phyloP scores from a whole-genome alignment of 768 basidiomycete species.

The Leucocoprinus sp. region DNA sequence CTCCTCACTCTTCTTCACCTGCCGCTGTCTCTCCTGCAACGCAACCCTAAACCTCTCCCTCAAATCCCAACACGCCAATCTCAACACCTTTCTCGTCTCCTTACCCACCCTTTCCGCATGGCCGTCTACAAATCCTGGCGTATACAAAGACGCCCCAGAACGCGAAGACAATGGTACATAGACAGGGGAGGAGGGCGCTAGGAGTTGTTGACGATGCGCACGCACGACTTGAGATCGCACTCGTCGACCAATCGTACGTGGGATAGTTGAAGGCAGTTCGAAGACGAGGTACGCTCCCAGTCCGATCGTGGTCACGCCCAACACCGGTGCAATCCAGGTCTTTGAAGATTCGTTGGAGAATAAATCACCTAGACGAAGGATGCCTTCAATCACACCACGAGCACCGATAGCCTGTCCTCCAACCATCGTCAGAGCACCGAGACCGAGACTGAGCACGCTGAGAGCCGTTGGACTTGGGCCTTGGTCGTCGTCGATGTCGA shows the following conservation, averaged over 20 bases:
- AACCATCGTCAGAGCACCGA: conserved; percentile 86
- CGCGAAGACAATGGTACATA: too few species aligned
- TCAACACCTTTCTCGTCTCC: conserved; percentile 93
- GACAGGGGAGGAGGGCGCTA: too few species aligned
- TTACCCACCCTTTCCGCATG: conserved; percentile 65
- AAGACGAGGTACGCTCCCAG: conserved; percentile 84
- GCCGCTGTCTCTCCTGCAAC: conserved; percentile 70
- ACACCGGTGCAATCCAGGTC: conserved; percentile 77
- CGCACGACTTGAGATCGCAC: conserved; percentile 57
- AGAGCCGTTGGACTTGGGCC: conserved; percentile 49
- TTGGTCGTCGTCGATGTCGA: conserved; percentile 22
- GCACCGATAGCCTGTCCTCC: too few species aligned
- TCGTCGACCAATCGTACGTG: conserved; percentile 81
- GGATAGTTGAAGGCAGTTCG: conserved; percentile 84
- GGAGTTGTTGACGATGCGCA: not conserved
- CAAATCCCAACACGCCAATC: conserved; percentile 85
- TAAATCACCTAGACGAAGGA: conserved; percentile 68
- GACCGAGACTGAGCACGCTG: conserved; percentile 63
- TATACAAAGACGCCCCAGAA: too few species aligned
- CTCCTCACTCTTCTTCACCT: conserved; percentile 73
- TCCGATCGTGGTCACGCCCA: conserved; percentile 74
- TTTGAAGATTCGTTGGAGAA: conserved; percentile 73
- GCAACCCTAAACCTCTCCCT: conserved; percentile 72
- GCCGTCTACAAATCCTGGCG: conserved; percentile 31
- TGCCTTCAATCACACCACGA: conserved; percentile 76